Percentiles rank a stretch among this genome's conserved stretches.
Evolutionary conservation across 2,329 filamentous ascomycete genomes (phyloP).

Genomic region (Xylariales sp.): DNA sequence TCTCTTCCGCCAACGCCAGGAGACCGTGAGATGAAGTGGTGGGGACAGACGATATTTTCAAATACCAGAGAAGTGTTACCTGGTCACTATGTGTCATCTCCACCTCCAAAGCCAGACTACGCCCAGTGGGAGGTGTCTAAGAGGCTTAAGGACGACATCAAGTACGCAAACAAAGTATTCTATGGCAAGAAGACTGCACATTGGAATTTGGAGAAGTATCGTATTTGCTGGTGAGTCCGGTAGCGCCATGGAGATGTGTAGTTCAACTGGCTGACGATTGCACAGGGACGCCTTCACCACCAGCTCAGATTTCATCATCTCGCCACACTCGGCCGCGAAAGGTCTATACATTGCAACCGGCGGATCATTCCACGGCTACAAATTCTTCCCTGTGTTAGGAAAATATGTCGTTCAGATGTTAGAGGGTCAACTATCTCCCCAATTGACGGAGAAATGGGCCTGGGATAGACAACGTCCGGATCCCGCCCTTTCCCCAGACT

Average conservation of each 20-base stretch:
- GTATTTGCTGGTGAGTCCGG: constrained; percentile 72
- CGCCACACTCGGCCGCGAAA: constrained; percentile 54
- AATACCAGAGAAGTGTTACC: constrained; percentile 63
- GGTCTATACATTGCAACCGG: constrained; percentile 37
- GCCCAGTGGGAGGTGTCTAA: constrained; percentile 71
- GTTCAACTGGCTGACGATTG: background rate
- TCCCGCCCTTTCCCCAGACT: constrained; percentile 47
- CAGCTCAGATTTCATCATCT: constrained; percentile 72
- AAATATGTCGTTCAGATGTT: constrained; percentile 70
- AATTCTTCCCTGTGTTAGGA: constrained; percentile 74
- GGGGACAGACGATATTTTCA: constrained; percentile 70
- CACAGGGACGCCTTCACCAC: constrained; percentile 73
- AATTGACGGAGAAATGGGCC: constrained; percentile 63
- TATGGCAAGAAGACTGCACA: constrained; percentile 67
- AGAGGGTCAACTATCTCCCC: constrained; percentile 57
- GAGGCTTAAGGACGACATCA: constrained; percentile 68
- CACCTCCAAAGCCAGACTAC: constrained; percentile 67
- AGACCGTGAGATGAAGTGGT: constrained; percentile 68
- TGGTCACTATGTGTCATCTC: constrained; percentile 62
- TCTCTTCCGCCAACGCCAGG: constrained; percentile 65
- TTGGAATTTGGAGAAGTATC: constrained; percentile 71
- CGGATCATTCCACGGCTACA: constrained; percentile 76
- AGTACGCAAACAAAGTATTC: constrained; percentile 66
- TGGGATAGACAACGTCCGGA: constrained; percentile 72
- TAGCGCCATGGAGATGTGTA: background rate